Conservation (phyloP, 139 green algal species). For the Volvox africanus region DNA sequence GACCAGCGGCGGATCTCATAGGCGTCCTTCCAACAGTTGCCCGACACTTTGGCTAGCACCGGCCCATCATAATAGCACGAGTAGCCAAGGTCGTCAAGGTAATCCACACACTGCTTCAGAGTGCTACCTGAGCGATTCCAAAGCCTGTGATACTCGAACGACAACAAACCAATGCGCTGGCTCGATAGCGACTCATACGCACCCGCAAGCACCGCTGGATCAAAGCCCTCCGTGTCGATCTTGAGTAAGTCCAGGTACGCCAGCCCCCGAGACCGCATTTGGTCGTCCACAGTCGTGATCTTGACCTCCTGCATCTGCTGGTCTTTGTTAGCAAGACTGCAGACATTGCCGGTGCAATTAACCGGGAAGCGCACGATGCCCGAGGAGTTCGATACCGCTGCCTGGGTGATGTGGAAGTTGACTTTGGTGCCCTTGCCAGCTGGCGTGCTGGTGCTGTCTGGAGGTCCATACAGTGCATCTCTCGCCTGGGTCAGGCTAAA, state of each 20-base stretch:
- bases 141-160: not conserved
- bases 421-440: not conserved
- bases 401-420: not conserved
- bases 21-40: not conserved
- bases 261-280: not conserved
- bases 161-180: not conserved
- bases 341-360: not conserved
- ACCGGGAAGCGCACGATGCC: not conserved
- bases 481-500: not conserved
- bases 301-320: not conserved
- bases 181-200: not conserved
- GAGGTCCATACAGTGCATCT: not conserved
- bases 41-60: not conserved
- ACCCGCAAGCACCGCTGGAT: not conserved
- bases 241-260: not conserved
- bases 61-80: not conserved
- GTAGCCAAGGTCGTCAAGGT: not conserved
- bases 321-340: not conserved
- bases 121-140: not conserved
- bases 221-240: constrained; percentile 24
- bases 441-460: not conserved
- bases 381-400: not conserved
- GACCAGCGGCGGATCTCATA: not conserved
- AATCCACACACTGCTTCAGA: not conserved
- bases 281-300: not conserved